A percentile compares a stretch with the other conserved stretches of the same genome.
These are phyloP conservation scores for Schizochytrium sp. DNA, from an alignment of 108 stramenopile genomes.

Conservation along the genomic window DNA sequence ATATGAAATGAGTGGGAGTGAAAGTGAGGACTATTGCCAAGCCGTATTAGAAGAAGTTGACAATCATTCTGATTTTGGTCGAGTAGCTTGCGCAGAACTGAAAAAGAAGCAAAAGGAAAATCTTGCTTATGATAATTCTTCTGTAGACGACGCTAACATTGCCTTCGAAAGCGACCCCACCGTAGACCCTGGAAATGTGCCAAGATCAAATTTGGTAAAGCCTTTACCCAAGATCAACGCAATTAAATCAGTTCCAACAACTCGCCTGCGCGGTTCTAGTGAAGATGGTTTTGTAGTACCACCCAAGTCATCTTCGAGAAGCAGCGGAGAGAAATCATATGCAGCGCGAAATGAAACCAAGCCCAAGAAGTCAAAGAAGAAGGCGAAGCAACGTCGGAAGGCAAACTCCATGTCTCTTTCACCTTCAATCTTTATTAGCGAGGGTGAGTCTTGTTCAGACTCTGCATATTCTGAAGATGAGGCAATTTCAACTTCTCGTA, in stretches of 20 bases:
- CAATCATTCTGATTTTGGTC: neutral
- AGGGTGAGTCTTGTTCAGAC: too few relatives aligned
- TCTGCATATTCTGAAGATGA: too few relatives aligned
- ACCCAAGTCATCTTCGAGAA: too few relatives aligned
- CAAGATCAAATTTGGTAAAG: neutral
- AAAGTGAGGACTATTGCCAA: neutral
- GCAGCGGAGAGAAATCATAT: too few relatives aligned
- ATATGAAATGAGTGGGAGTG: too few relatives aligned
- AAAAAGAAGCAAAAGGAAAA: slow-evolving; percentile 1
- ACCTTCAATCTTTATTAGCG: neutral
- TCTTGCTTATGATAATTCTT: neutral
- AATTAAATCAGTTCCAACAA: neutral
- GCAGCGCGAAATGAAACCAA: too few relatives aligned
- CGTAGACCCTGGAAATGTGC: neutral
- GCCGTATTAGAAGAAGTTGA: neutral
- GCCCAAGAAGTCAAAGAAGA: too few relatives aligned
- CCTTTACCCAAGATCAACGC: slow-evolving; percentile 30
- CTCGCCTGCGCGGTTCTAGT: neutral
- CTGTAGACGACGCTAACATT: neutral
- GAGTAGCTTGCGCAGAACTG: neutral
- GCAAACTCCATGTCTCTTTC: neutral
- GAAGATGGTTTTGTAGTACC: neutral
- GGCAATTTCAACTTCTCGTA: too few relatives aligned
- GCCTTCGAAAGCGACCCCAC: neutral
- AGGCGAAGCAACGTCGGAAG: neutral